phyloP scores from a whole-genome alignment of 305 asterid genomes.

The Plantago coronopus region DNA sequence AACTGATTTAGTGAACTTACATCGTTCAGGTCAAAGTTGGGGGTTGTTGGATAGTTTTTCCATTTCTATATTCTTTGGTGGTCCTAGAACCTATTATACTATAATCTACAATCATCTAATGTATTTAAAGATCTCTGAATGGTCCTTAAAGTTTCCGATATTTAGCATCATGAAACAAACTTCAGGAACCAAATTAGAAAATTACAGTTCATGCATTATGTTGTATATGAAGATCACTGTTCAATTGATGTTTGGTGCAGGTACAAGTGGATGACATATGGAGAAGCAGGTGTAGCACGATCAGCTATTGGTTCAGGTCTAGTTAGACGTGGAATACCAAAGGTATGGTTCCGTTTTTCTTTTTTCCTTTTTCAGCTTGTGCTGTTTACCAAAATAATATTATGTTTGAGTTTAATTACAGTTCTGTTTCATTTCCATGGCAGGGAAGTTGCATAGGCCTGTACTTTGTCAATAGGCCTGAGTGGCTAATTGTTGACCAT shows the following conservation, averaged over 20 bases:
- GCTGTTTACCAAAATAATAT: background rate
- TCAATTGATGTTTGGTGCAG: conserved; percentile 26
- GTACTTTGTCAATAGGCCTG: conserved; percentile 62
- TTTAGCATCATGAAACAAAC: background rate
- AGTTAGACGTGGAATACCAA: conserved; percentile 37
- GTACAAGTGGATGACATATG: conserved; percentile 54
- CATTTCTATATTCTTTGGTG: too few relatives aligned
- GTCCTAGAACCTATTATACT: too few relatives aligned
- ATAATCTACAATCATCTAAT: too few relatives aligned
- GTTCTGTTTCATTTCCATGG: conserved; percentile 4
- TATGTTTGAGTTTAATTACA: background rate
- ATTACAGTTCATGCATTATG: background rate
- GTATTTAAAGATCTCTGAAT: too few relatives aligned
- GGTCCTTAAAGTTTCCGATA: too few relatives aligned
- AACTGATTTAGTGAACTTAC: too few relatives aligned
- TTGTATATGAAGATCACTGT: conserved; percentile 1
- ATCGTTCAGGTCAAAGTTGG: too few relatives aligned
- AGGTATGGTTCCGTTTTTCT: conserved; percentile 30
- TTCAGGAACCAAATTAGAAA: background rate
- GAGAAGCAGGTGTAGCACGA: conserved; percentile 51
- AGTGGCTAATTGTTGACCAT: conserved; percentile 65
- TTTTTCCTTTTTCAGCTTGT: conserved; percentile 11
- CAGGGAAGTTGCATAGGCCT: conserved; percentile 63
- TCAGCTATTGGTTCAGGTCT: conserved; percentile 67
- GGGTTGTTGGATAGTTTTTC: too few relatives aligned